Base-by-base conservation (phyloP, 108 stramenopile species). In the Nitzschia palea region DNA sequence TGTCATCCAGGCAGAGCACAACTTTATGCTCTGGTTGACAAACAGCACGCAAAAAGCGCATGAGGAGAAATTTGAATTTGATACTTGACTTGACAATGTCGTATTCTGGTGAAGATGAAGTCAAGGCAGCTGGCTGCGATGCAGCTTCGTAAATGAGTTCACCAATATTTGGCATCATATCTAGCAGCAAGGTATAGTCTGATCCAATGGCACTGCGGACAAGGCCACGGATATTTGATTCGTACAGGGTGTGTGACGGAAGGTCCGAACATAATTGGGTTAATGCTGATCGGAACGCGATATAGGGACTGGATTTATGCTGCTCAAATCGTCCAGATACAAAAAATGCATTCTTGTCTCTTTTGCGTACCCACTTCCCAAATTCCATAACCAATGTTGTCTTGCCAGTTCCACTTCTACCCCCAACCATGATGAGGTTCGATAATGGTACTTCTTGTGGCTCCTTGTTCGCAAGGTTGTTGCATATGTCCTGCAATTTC, bases 301-400 rank as follows among this genome's bases (percentile, higher is more conserved):
- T 30, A 50, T 67, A 67, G 4, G 74, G 74, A 29, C 32, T 27
- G 6, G 26, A 5, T 26, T 31, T 6, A 9, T 31, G 12, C 32
- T 50, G 47, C 55, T 76, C 68, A 23, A 76, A 76, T 31, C 70
- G 69, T 9, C 74, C 74, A 28, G 35, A 28, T 15, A 33, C 51
- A 25, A 60, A 76, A 12, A 76, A 26, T 9, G 26, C 55, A 4
- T 8, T 30, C 10, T 28, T 31, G 55, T 28, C 30, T 6, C 29
- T 12, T 32, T n/a, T 31, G 5, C 9, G 30, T 17, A 31, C 4
- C 29, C 29, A 28, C 25, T 9, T 8, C n/a, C 23, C 15, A 56
- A 56, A 56, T 23, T 45, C 0, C 61, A 27, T 36, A 45, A 70
- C 60, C 23, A 70, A 27, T 26, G 69, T 47, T 17, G 69, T 50